Percentiles rank a stretch among this genome's conserved stretches.
These are phyloP conservation scores for Lecanosticta acicola DNA, from an alignment of 2,329 filamentous ascomycete species.

Conservation along the genomic window DNA sequence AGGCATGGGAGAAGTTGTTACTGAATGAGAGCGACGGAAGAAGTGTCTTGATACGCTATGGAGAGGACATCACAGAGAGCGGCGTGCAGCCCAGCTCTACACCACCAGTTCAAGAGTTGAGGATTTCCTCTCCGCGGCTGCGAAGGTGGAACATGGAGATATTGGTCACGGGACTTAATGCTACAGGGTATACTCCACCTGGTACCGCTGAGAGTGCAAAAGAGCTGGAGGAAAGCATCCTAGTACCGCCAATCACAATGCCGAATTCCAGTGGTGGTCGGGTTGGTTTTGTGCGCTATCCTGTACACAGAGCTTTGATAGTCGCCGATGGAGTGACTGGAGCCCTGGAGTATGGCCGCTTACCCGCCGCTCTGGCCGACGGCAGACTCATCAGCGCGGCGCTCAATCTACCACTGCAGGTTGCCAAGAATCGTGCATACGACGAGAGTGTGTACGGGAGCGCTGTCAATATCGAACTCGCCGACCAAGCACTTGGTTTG, in stretches of 20 bases:
- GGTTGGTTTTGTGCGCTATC: conserved; percentile 65
- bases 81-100: conserved; percentile 41
- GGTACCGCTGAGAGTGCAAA: conserved; percentile 25
- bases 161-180: conserved; percentile 49
- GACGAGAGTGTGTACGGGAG: conserved; percentile 7
- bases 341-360: conserved; percentile 49
- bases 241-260: conserved; percentile 71
- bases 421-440: conserved; percentile 26
- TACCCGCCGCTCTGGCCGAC: conserved; percentile 31
- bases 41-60: conserved; percentile 44
- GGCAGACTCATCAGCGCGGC: conserved; percentile 48
- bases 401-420: conserved; percentile 53
- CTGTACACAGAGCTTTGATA: conserved; percentile 76
- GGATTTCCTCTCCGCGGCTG: conserved; percentile 58
- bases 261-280: conserved; percentile 58
- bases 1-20: conserved; percentile 41
- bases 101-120: conserved; percentile 55
- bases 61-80: conserved; percentile 48
- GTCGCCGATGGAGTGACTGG: conserved; percentile 68
- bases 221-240: conserved; percentile 57
- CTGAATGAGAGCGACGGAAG: conserved; percentile 33
- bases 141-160: conserved; percentile 61
- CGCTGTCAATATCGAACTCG: conserved; percentile 59
- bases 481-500: conserved; percentile 54
- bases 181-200: conserved; percentile 32